Evolutionary conservation across 2,329 filamentous ascomycete species (phyloP), one percentile per base, ranked within the genome.

Genomic region (Xylariaceae sp.): DNA sequence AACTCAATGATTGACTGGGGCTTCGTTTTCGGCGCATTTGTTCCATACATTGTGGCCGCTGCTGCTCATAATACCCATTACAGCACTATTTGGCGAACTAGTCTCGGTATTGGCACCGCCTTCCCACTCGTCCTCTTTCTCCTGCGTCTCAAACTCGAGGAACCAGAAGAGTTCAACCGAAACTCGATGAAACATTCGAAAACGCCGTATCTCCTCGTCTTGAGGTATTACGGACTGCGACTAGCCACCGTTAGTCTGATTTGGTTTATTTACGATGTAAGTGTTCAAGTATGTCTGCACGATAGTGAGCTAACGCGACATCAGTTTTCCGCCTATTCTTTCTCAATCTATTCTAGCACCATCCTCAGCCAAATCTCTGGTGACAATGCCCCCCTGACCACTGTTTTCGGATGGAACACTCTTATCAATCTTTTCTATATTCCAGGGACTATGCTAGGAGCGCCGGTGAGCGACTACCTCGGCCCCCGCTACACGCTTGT

Each of bases 381-480:
- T 9, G 68, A 78, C 0, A 65, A 71, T 3, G 79, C 84, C 0
- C 82, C 88, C 0, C 77, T 96, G 1, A 93, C 90, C 68, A 89
- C 89, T 60, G 77, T 86, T 10, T 93, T 96, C 59, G 93, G 91
- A 41, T 96, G 91, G 91, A 92, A 91, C 70, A 91, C 89, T 0
- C 82, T 96, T 42, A 86, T 96, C 77, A 96, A 95, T 72, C 77
- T 91, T 60, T 96, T 96, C 73, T 96, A 96, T 73, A 82, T 96
- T 47, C 92, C 91, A 0, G 93, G 93, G 1, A 90, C 90, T 20
- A 79, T 93, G 50, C 73, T 89, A 2, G 93, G 93, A 19, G 89
- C 90, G 0, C 89, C 89, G 53, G 77, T 89, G 6, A 89, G 86
- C 21, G 93, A 97, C 74, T 86, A 81, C 76, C 77, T 96, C 48